Evolutionary conservation across 2,329 filamentous ascomycete species (phyloP).

Genomic region (Colletotrichum filicis): DNA sequence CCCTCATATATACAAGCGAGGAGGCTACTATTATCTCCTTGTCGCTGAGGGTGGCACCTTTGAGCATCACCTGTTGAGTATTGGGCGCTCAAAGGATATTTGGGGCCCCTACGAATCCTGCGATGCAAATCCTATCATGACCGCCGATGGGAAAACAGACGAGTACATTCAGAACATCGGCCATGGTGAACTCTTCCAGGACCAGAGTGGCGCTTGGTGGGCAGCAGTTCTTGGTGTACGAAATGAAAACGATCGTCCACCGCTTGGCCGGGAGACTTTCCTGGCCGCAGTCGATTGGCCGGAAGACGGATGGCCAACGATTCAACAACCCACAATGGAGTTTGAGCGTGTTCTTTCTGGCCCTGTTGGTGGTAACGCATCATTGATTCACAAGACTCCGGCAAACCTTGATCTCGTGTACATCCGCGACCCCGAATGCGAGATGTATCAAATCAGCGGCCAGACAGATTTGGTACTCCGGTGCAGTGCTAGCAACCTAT

Average conservation of each 20-base stretch:
- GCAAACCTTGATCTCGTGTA: slow-evolving; percentile 1
- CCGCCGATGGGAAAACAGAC: slow-evolving; percentile 52
- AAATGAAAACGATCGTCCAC: neutral
- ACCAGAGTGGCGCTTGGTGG: slow-evolving; percentile 53
- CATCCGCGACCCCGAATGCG: slow-evolving; percentile 2
- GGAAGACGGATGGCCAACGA: slow-evolving; percentile 12
- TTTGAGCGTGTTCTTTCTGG: neutral
- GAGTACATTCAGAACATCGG: slow-evolving; percentile 63
- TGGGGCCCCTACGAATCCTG: slow-evolving; percentile 43
- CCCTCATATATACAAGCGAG: slow-evolving; percentile 49
- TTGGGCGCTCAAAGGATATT: slow-evolving; percentile 37
- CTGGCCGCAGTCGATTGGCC: slow-evolving; percentile 16
- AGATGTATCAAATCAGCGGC: neutral
- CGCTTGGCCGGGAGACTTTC: slow-evolving; percentile 20
- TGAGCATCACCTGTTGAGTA: slow-evolving; percentile 40
- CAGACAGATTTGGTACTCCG: neutral
- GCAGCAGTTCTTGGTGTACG: slow-evolving; percentile 34
- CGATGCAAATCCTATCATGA: slow-evolving; percentile 56
- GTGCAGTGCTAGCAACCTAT: neutral
- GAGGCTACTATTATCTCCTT: slow-evolving; percentile 52
- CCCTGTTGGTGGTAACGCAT: neutral
- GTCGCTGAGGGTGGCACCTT: slow-evolving; percentile 53
- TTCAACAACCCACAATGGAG: slow-evolving; percentile 3
- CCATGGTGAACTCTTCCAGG: slow-evolving; percentile 67
- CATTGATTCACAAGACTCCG: neutral